phyloP scores from a whole-genome alignment of 257 asterid species.

The Solanum rostratum region DNA sequence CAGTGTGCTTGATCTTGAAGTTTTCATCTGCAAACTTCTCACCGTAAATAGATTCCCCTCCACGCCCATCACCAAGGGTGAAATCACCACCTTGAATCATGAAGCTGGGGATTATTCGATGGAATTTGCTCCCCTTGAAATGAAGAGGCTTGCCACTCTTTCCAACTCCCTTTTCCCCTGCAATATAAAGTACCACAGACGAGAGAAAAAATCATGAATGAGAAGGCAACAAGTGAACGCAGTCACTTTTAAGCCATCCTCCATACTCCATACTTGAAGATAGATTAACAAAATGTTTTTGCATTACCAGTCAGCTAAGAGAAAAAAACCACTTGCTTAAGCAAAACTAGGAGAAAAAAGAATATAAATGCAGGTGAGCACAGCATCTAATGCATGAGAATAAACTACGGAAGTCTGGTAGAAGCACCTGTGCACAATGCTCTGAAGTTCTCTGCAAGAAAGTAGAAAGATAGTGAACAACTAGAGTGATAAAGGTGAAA shows the following conservation, averaged over 20 bases:
- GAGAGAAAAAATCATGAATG: neutral
- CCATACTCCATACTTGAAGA: neutral
- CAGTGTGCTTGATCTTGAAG: slow-evolving; percentile 88
- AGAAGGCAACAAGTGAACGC: neutral
- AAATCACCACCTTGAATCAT: slow-evolving; percentile 99
- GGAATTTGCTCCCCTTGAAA: slow-evolving; percentile 85
- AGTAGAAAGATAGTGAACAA: slow-evolving; percentile 4
- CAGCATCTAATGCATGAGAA: neutral
- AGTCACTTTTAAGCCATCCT: neutral
- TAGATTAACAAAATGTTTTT: neutral
- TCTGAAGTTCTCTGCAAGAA: slow-evolving; percentile 80
- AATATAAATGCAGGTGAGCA: neutral
- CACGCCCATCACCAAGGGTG: slow-evolving; percentile 95
- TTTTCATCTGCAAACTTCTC: slow-evolving; percentile 90
- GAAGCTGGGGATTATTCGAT: slow-evolving; percentile 92
- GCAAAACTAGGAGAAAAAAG: neutral
- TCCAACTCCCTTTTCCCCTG: slow-evolving; percentile 92
- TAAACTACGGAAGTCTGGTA: neutral
- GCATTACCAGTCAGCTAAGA: neutral
- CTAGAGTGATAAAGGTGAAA: neutral
- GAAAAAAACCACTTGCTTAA: neutral
- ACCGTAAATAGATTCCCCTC: slow-evolving; percentile 90
- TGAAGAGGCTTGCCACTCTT: slow-evolving; percentile 83
- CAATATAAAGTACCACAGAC: neutral
- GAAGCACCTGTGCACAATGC: slow-evolving; percentile 80